phyloP scores from a whole-genome alignment of 2,329 filamentous ascomycete genomes.

The Trichoderma cornu-damae region DNA sequence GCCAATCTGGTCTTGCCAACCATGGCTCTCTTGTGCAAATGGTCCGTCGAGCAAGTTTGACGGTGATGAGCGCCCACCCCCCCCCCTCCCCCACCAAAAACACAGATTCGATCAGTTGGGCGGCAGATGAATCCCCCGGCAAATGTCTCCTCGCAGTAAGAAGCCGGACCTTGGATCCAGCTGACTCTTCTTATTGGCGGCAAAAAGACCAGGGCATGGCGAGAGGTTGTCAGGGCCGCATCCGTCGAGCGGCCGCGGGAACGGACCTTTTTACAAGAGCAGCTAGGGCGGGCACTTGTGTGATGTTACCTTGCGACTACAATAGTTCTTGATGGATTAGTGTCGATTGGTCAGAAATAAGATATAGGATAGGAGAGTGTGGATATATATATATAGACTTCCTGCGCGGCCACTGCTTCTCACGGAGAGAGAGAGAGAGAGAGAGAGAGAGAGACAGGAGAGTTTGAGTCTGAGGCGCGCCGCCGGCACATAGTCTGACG shows the following conservation, averaged over 20 bases:
- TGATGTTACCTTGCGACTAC: conserved; percentile 9
- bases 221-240: background rate
- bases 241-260: background rate
- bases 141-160: background rate
- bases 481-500: background rate
- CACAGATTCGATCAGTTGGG: background rate
- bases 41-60: background rate
- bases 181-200: background rate
- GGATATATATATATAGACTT: conserved; percentile 16
- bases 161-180: background rate
- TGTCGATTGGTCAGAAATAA: background rate
- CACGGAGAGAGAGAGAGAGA: background rate
- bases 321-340: background rate
- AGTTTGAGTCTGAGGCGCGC: background rate
- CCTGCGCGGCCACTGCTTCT: background rate
- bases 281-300: conserved; percentile 4
- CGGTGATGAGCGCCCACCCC: background rate
- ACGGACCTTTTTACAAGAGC: background rate
- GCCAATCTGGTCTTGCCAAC: background rate
- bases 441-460: no score
- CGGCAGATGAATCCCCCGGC: conserved; percentile 1
- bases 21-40: background rate
- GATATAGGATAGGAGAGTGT: background rate
- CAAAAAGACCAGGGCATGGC: background rate
- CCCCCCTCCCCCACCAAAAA: no score